Conservation (phyloP, 306 rosid species). For the Prunus mongolica region DNA sequence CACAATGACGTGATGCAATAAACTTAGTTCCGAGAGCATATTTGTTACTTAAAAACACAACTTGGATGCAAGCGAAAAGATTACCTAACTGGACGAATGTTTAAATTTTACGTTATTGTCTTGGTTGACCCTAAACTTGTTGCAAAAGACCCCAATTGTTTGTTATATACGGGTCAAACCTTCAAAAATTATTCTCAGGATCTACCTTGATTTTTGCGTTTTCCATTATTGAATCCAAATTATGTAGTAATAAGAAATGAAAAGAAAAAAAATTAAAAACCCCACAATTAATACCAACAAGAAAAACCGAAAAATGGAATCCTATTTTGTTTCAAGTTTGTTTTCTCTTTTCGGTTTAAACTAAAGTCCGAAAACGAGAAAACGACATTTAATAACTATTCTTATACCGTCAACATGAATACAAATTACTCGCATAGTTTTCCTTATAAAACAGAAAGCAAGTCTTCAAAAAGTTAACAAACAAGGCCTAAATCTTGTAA, state of each 20-base stretch:
- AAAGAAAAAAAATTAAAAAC: not conserved
- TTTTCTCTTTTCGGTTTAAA: not conserved
- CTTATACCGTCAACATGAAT: too few species aligned
- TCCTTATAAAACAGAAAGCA: not conserved
- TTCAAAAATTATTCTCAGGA: too few species aligned
- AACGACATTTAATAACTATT: not conserved
- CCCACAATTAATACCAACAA: not conserved
- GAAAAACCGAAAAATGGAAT: not conserved
- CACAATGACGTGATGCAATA: not conserved
- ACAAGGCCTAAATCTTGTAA: not conserved
- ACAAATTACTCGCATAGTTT: too few species aligned
- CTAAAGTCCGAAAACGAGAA: not conserved
- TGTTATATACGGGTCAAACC: not conserved
- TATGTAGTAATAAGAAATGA: too few species aligned
- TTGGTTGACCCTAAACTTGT: not conserved
- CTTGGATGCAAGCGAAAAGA: not conserved
- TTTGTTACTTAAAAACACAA: not conserved
- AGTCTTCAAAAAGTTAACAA: not conserved
- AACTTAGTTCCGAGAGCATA: not conserved
- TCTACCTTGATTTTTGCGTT: too few species aligned
- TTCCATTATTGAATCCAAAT: too few species aligned
- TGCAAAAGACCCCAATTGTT: not conserved
- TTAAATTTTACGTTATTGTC: not conserved
- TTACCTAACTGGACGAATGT: not conserved
- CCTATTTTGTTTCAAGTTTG: not conserved